Evolutionary conservation across 2,329 filamentous ascomycete genomes (phyloP).

Genomic region (Grosmannia penicillata): DNA sequence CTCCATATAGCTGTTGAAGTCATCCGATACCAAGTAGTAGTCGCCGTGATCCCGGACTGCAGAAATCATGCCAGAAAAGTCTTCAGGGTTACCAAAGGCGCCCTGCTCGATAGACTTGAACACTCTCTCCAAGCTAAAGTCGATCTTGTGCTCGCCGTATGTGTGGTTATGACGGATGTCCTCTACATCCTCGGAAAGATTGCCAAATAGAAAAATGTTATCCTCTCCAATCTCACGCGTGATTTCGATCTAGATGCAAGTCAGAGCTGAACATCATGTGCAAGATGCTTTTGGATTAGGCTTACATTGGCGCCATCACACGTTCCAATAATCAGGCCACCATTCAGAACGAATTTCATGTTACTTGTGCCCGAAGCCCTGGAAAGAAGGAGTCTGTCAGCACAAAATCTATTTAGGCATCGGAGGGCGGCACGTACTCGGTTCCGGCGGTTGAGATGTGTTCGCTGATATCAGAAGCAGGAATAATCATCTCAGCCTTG

Average conservation of each 20-base stretch:
- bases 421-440: too few species aligned
- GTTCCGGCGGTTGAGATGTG: slow-evolving; percentile 97
- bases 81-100: slow-evolving; percentile 62
- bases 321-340: slow-evolving; percentile 92
- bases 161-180: slow-evolving; percentile 83
- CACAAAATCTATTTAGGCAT: too few species aligned
- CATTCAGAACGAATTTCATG: slow-evolving; percentile 99
- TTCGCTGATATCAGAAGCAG: slow-evolving; percentile 91
- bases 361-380: slow-evolving; percentile 75
- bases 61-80: slow-evolving; percentile 71
- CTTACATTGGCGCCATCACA: slow-evolving; percentile 93
- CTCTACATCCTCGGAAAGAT: slow-evolving; percentile 89
- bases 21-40: slow-evolving; percentile 94
- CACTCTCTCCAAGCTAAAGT: slow-evolving; percentile 62
- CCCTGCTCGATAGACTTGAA: slow-evolving; percentile 70
- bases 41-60: slow-evolving; percentile 87
- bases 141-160: slow-evolving; percentile 66
- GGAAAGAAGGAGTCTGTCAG: slow-evolving; percentile 9
- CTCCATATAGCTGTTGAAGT: slow-evolving; percentile 89
- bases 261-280: neutral
- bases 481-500: slow-evolving; percentile 94
- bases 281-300: slow-evolving; percentile 10
- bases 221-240: slow-evolving; percentile 91
- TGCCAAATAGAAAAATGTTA: slow-evolving; percentile 98
- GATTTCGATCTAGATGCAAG: slow-evolving; percentile 61